Evolutionary conservation across 805 yeast genomes (phyloP).

Genomic region (Yamadazyma akitaensis): DNA sequence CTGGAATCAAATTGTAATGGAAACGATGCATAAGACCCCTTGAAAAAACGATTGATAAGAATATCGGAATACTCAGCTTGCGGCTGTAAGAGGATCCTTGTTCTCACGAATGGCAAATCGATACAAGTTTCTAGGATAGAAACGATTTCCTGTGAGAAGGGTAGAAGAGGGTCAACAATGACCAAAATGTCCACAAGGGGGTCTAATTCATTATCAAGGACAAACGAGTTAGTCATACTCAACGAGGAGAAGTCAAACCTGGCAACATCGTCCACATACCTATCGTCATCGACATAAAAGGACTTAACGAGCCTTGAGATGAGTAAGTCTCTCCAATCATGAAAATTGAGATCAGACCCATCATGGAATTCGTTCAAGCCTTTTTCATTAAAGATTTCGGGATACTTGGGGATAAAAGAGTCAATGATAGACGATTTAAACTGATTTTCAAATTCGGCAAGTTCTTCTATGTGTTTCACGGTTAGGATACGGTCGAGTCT

Average conservation of each 20-base stretch:
- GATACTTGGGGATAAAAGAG: slow-evolving; percentile 27
- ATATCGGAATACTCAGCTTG: slow-evolving; percentile 33
- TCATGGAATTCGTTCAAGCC: slow-evolving; percentile 15
- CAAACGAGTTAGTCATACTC: slow-evolving; percentile 25
- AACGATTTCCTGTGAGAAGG: slow-evolving; percentile 60
- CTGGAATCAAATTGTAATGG: slow-evolving; percentile 24
- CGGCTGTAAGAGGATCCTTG: slow-evolving; percentile 61
- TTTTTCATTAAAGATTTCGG: slow-evolving; percentile 20
- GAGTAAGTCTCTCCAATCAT: slow-evolving; percentile 47
- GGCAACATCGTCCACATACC: slow-evolving; percentile 40
- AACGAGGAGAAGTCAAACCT: slow-evolving; percentile 45
- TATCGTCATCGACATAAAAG: slow-evolving; percentile 40
- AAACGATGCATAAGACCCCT: slow-evolving; percentile 39
- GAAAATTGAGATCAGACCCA: background rate
- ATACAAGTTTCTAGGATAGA: slow-evolving; percentile 42
- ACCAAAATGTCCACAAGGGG: slow-evolving; percentile 54
- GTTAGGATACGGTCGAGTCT: slow-evolving; percentile 23
- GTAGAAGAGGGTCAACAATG: slow-evolving; percentile 70
- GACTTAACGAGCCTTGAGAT: slow-evolving; percentile 43
- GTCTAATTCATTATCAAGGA: slow-evolving; percentile 18
- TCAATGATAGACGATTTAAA: slow-evolving; percentile 38
- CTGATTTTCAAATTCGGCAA: slow-evolving; percentile 46
- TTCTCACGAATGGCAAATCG: slow-evolving; percentile 47
- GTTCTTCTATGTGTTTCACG: slow-evolving; percentile 28
- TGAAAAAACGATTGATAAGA: slow-evolving; percentile 58